These are phyloP conservation scores for Penicillium sp. DNA, from an alignment of 2,329 filamentous ascomycete genomes.

Conservation along the genomic window DNA sequence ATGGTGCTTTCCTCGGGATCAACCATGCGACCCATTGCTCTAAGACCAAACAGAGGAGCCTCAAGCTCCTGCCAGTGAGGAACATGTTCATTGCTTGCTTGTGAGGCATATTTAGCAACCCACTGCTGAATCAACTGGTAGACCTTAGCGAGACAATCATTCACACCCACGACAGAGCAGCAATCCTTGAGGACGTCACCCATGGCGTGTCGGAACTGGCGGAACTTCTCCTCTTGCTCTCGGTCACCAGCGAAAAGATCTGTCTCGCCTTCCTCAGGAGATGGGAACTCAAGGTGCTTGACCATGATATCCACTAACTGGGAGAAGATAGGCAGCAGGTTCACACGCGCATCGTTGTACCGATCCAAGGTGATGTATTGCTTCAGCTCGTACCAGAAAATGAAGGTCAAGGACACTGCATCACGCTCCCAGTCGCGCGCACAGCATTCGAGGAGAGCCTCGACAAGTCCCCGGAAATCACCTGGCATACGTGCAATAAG, in stretches of 20 bases:
- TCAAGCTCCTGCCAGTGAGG: constrained; percentile 97
- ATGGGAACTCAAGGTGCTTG: constrained; percentile 83
- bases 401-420: constrained; percentile 89
- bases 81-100: constrained; percentile 72
- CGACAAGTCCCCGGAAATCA: constrained; percentile 82
- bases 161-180: constrained; percentile 92
- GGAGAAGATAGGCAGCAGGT: constrained; percentile 79
- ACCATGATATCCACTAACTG: constrained; percentile 92
- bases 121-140: constrained; percentile 83
- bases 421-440: constrained; percentile 85
- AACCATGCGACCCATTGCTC: constrained; percentile 96
- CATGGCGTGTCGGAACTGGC: constrained; percentile 95
- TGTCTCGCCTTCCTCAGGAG: constrained; percentile 70
- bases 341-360: constrained; percentile 78
- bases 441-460: constrained; percentile 89
- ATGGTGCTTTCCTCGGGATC: constrained; percentile 84
- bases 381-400: constrained; percentile 98
- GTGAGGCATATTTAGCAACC: constrained; percentile 78
- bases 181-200: constrained; percentile 96
- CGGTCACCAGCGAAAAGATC: constrained; percentile 95
- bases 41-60: constrained; percentile 90
- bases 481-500: constrained; percentile 81
- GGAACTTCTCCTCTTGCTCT: constrained; percentile 94
- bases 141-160: constrained; percentile 86
- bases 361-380: constrained; percentile 90